Percentiles rank a stretch among this genome's conserved stretches.
These are phyloP conservation scores for Rhizophagus clarus DNA, from an alignment of 192 early-diverging fungal species.

Conservation along the genomic window DNA sequence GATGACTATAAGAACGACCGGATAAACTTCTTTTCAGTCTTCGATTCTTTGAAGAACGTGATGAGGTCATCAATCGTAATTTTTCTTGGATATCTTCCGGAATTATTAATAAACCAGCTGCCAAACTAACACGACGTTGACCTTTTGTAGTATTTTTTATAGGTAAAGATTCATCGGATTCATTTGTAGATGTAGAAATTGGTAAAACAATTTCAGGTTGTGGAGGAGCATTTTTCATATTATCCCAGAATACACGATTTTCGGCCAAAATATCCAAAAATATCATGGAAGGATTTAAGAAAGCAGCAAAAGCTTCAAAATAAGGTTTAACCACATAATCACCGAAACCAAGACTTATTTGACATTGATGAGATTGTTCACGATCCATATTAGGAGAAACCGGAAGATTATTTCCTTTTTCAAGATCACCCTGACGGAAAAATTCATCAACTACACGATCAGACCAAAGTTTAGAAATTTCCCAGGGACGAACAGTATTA, in stretches of 20 bases:
- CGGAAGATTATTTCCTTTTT: slow-evolving; percentile 71
- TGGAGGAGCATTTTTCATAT: slow-evolving; percentile 33
- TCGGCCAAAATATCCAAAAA: slow-evolving; percentile 57
- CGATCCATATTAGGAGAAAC: slow-evolving; percentile 92
- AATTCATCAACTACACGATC: slow-evolving; percentile 87
- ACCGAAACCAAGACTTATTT: slow-evolving; percentile 81
- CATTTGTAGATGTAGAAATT: slow-evolving; percentile 31
- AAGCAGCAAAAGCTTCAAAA: slow-evolving; percentile 77
- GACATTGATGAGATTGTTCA: slow-evolving; percentile 63
- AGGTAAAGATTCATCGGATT: slow-evolving; percentile 7
- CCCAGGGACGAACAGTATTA: slow-evolving; percentile 83
- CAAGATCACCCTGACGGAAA: slow-evolving; percentile 83
- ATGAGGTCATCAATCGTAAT: background rate
- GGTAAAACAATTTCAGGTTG: slow-evolving; percentile 27
- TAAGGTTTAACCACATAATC: slow-evolving; percentile 87
- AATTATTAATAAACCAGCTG: slow-evolving; percentile 49
- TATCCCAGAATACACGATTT: slow-evolving; percentile 64
- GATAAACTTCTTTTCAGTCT: slow-evolving; percentile 31
- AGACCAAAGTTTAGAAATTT: slow-evolving; percentile 87
- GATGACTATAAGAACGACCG: slow-evolving; percentile 31
- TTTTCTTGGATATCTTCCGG: slow-evolving; percentile 43
- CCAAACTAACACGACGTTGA: slow-evolving; percentile 43
- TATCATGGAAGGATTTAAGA: slow-evolving; percentile 68
- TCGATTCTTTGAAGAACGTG: background rate
- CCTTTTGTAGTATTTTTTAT: background rate